Base-by-base conservation (phyloP, 805 yeast species). In the Yarrowia osloensis region DNA sequence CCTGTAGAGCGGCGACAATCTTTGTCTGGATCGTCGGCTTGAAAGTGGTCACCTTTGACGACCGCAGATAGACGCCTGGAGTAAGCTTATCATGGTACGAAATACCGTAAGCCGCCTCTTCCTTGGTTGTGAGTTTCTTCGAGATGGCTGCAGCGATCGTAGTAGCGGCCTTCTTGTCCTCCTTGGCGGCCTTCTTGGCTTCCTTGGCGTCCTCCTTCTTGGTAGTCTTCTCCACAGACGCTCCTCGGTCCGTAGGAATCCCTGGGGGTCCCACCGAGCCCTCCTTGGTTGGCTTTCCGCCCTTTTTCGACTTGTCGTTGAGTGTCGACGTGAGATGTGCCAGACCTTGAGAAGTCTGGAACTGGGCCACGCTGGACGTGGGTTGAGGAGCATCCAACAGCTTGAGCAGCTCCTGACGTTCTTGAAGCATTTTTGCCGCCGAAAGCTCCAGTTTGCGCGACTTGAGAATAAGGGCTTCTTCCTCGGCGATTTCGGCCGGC, bases 401-500 rank as follows among this genome's bases (percentile, higher is more conserved):
- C 26, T 89, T 86, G 52, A 95, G 79, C 39, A 95, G 77, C 61
- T 89, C 87, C 2, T 91, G 88, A 70, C 99, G 83, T 75, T 95
- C 99, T 57, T 82, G 79, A 65, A 92, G 82, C 81, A 94, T 89
- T 76, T 90, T 89, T 79, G 91, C 93, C 0, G 98, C 96, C 1
- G 96, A 90, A 67, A 91, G 84, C 74, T 95, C 98, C 70, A 95
- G 90, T 70, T 94, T 87, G 59, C 96, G 85, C 2, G 98, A 96
- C 75, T 95, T 99, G 33, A 94, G 87, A 12, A 95, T 90, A 61
- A 95, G 80, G 0, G 97, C 91, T 76, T 95, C 98, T 75, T 95
- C 99, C 78, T 95, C 99, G 0, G 98, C 98, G 52, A 95, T 90
- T 75, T 95, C 99, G 0, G 98, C 96, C 0, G 99, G 98, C 2